phyloP scores from a whole-genome alignment of 176 grass and related monocot species.

The Oryza officinalis region DNA sequence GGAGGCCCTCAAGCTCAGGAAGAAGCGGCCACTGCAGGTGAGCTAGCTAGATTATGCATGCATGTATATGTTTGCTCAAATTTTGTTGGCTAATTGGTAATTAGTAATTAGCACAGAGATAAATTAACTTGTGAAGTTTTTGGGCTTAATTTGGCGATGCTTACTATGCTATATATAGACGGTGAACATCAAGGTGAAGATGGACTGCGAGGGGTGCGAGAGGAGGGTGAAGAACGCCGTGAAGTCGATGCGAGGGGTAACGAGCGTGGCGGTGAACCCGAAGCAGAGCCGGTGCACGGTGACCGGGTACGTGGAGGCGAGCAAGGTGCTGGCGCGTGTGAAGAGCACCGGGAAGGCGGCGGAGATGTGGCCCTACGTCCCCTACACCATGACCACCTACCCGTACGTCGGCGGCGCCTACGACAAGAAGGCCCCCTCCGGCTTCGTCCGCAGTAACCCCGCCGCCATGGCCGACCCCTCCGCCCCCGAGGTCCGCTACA shows the following conservation, averaged over 20 bases:
- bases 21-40: constrained; percentile 76
- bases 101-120: too few relatives aligned
- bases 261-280: constrained; percentile 57
- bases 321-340: constrained; percentile 64
- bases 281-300: constrained; percentile 77
- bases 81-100: too few relatives aligned
- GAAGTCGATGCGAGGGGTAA: constrained; percentile 60
- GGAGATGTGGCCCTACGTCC: constrained; percentile 83
- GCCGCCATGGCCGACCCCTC: constrained; percentile 62
- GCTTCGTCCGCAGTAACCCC: constrained; percentile 59
- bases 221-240: constrained; percentile 63
- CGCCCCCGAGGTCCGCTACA: constrained; percentile 48
- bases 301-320: constrained; percentile 73
- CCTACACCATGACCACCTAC: constrained; percentile 58
- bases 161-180: constrained; percentile 36
- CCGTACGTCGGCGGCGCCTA: constrained; percentile 78
- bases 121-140: neutral
- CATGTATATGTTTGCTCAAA: too few relatives aligned
- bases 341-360: constrained; percentile 63
- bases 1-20: constrained; percentile 59
- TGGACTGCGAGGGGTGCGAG: constrained; percentile 93
- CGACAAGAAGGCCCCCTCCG: constrained; percentile 82
- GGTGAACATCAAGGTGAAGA: constrained; percentile 82
- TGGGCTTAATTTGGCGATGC: neutral
- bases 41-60: too few relatives aligned